Percentiles rank a stretch among this genome's conserved stretches.
These are phyloP conservation scores for Arabidopsis lyrata DNA, from an alignment of 441 rosid species.

Conservation along the genomic window DNA sequence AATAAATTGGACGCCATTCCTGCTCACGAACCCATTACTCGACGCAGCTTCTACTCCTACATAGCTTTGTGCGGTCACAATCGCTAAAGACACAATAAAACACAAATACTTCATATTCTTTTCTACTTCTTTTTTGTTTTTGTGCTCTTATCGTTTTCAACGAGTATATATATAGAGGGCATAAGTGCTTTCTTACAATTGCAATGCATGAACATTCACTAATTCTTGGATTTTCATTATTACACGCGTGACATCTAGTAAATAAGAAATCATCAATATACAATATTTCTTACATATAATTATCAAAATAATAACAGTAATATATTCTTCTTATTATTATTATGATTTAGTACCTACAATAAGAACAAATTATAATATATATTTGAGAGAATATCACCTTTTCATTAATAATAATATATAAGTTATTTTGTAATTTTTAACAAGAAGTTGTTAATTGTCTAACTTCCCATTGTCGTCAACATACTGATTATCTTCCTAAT, in stretches of 20 bases:
- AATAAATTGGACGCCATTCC: constrained; percentile 48
- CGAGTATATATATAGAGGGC: constrained; percentile 15
- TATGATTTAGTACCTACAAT: not conserved
- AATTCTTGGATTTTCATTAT: constrained; percentile 15
- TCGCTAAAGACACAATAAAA: constrained; percentile 26
- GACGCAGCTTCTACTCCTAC: constrained; percentile 29
- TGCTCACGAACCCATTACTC: constrained; percentile 46
- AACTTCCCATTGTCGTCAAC: not conserved
- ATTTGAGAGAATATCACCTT: not conserved
- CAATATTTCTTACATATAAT: not conserved
- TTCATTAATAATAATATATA: not conserved
- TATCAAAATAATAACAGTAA: not conserved
- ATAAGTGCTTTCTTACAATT: not conserved
- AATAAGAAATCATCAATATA: not conserved
- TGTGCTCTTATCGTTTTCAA: constrained; percentile 2
- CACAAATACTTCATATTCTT: constrained; percentile 38
- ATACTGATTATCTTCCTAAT: constrained; percentile 7
- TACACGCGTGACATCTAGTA: constrained; percentile 4
- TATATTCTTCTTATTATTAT: not conserved
- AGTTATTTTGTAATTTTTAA: not conserved
- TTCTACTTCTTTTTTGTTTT: not conserved
- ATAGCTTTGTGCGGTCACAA: constrained; percentile 32
- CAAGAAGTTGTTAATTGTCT: not conserved
- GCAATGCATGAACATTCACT: constrained; percentile 26
- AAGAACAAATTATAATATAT: not conserved